Evolutionary conservation across 2,329 filamentous ascomycete genomes (phyloP).

Genomic region (Xylaria polymorpha): DNA sequence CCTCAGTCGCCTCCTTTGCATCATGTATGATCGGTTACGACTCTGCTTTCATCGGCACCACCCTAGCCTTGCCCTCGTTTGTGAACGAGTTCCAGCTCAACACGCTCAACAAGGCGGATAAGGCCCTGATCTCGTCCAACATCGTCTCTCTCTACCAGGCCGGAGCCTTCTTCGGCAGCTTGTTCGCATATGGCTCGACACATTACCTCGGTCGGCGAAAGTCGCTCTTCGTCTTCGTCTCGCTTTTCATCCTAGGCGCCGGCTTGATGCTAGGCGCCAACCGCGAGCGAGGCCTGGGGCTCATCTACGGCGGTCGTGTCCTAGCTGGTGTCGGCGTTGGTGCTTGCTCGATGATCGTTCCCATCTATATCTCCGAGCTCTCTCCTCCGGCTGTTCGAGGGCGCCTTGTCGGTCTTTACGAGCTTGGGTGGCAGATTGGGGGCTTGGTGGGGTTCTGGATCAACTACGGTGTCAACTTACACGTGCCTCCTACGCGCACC

Average conservation of each 20-base stretch:
- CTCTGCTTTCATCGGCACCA: conserved; percentile 82
- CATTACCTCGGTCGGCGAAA: conserved; percentile 75
- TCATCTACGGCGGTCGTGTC: conserved; percentile 71
- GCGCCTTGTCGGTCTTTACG: conserved; percentile 73
- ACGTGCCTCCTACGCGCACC: conserved; percentile 58
- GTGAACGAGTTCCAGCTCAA: conserved; percentile 73
- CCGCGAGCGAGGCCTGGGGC: conserved; percentile 69
- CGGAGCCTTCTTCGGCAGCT: conserved; percentile 84
- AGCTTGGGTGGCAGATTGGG: conserved; percentile 73
- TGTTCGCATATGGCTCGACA: conserved; percentile 73
- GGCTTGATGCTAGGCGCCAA: conserved; percentile 78
- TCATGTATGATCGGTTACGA: conserved; percentile 72
- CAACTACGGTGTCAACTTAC: conserved; percentile 70
- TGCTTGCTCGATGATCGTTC: conserved; percentile 71
- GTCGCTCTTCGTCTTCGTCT: conserved; percentile 69
- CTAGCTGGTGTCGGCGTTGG: conserved; percentile 73
- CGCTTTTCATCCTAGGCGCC: conserved; percentile 76
- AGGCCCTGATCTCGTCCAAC: conserved; percentile 74
- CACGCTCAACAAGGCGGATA: conserved; percentile 57
- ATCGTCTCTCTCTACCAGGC: conserved; percentile 86
- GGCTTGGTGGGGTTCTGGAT: conserved; percentile 74
- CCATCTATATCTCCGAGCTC: conserved; percentile 71
- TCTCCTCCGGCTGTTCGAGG: conserved; percentile 72
- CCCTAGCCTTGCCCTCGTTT: conserved; percentile 77
- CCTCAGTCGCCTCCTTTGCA: conserved; percentile 65